These are phyloP conservation scores for Penicillium paradoxum DNA, from an alignment of 495 filamentous ascomycete species.

Conservation along the genomic window DNA sequence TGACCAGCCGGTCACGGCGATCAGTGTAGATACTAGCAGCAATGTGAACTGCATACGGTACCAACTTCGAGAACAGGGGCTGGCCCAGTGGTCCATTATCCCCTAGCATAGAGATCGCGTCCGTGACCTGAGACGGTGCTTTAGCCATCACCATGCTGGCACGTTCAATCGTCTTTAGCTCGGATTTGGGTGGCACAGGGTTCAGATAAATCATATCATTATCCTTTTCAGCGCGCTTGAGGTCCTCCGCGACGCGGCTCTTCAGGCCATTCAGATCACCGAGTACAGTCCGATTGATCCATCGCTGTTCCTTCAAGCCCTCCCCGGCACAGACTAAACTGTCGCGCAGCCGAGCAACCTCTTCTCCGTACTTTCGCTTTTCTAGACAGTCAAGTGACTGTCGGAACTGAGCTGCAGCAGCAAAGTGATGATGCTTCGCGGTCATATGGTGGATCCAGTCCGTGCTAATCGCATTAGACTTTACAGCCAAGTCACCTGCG, in stretches of 20 bases:
- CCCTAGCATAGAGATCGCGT: slow-evolving; percentile 72
- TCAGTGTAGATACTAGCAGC: slow-evolving; percentile 95
- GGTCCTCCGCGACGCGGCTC: slow-evolving; percentile 72
- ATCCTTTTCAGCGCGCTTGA: slow-evolving; percentile 92
- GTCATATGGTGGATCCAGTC: slow-evolving; percentile 99
- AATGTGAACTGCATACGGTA: slow-evolving; percentile 92
- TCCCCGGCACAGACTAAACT: slow-evolving; percentile 79
- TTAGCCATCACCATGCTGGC: slow-evolving; percentile 82
- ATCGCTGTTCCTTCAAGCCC: slow-evolving; percentile 77
- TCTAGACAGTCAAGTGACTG: slow-evolving; percentile 89
- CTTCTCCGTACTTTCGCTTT: slow-evolving; percentile 92
- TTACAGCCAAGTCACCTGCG: slow-evolving; percentile 79
- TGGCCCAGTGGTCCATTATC: slow-evolving; percentile 75
- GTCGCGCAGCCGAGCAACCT: slow-evolving; percentile 81
- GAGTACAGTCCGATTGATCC: slow-evolving; percentile 77
- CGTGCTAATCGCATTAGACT: slow-evolving; percentile 80
- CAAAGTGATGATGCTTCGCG: slow-evolving; percentile 97
- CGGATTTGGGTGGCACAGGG: slow-evolving; percentile 80
- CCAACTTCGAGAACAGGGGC: slow-evolving; percentile 82
- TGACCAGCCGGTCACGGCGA: slow-evolving; percentile 80
- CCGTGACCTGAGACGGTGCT: slow-evolving; percentile 75
- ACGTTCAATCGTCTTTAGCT: slow-evolving; percentile 77
- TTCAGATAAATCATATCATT: slow-evolving; percentile 91
- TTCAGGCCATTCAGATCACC: slow-evolving; percentile 82
- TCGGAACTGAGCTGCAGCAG: slow-evolving; percentile 92